These are phyloP conservation scores for Gentiana straminea DNA, from an alignment of 257 asterid species.

Conservation along the genomic window DNA sequence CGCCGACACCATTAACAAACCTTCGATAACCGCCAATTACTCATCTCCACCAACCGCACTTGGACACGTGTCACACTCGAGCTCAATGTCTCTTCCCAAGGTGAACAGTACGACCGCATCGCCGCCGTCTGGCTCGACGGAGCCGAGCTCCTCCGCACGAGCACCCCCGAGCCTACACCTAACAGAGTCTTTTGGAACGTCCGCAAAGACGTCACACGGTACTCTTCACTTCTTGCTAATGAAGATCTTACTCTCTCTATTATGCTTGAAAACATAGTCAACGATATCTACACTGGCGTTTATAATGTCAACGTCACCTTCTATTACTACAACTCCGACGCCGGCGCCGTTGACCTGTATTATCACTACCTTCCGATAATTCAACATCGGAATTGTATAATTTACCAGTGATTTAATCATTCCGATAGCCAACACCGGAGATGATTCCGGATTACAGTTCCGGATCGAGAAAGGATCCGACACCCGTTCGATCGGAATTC, in stretches of 20 bases:
- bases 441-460: constrained; percentile 47
- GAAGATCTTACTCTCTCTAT: constrained; percentile 47
- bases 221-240: constrained; percentile 43
- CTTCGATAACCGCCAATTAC: constrained; percentile 45
- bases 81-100: constrained; percentile 50
- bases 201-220: constrained; percentile 57
- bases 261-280: constrained; percentile 71
- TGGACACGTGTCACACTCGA: constrained; percentile 59
- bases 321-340: constrained; percentile 31
- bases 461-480: constrained; percentile 41
- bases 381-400: constrained; percentile 23
- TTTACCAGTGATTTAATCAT: constrained; percentile 57
- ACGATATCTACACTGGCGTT: constrained; percentile 50
- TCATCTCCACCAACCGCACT: constrained; percentile 51
- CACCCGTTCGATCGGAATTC: constrained; percentile 25
- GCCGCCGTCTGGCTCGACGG: constrained; percentile 88
- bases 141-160: constrained; percentile 72
- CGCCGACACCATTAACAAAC: constrained; percentile 49
- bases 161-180: constrained; percentile 67
- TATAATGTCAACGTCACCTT: constrained; percentile 48
- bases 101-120: constrained; percentile 72
- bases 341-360: neutral
- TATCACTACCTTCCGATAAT: constrained; percentile 5
- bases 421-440: constrained; percentile 49
- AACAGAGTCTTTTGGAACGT: constrained; percentile 57